Base-by-base conservation (phyloP, 2,329 filamentous ascomycete species). In the Ophidiomyces ophidiicola region DNA sequence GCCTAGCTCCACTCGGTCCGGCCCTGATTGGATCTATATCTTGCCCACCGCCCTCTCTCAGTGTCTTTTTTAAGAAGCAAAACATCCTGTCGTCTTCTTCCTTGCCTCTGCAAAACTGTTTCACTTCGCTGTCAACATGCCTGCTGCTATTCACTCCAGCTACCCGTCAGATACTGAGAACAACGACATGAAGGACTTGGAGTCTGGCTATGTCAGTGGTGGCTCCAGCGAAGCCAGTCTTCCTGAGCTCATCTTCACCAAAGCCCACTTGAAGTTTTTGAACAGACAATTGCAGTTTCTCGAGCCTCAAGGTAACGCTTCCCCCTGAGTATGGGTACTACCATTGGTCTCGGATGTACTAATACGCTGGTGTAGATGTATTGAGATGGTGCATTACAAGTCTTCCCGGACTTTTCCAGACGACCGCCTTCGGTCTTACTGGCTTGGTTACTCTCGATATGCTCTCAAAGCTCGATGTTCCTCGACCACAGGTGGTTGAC, bases 321-420 rank as follows among this genome's bases (percentile, higher is more conserved):
- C n/a, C n/a, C n/a, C n/a, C n/a, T n/a, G n/a, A n/a, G n/a, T n/a
- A n/a, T n/a, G n/a, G n/a, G n/a, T n/a, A n/a, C n/a, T n/a, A n/a
- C n/a, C n/a, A n/a, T n/a, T n/a, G n/a, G n/a, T n/a, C n/a, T n/a
- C n/a, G n/a, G n/a, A n/a, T 26, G 6, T 26, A 26, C 39, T 44
- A 36, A 46, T 30, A 30, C 15, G 6, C 10, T 28, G 1, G 4
- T 8, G 1, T 34, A 72, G 88, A 94, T 48, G 81, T 96, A 53
- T 74, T 98, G 45, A 80, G 78, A 64, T 94, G 93, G 82, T 85
- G 80, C 70, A 82, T 88, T 57, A 79, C 82, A 52, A 81, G 88
- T 52, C 80, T 98, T 53, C 90, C 90, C 53, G 81, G 81, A 57
- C 76, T 96, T 31, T 94, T 76, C 66, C 83, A 90, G 63, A 84